Base-by-base conservation (phyloP, 495 filamentous ascomycete species). In the Aspergillus homomorphus region DNA sequence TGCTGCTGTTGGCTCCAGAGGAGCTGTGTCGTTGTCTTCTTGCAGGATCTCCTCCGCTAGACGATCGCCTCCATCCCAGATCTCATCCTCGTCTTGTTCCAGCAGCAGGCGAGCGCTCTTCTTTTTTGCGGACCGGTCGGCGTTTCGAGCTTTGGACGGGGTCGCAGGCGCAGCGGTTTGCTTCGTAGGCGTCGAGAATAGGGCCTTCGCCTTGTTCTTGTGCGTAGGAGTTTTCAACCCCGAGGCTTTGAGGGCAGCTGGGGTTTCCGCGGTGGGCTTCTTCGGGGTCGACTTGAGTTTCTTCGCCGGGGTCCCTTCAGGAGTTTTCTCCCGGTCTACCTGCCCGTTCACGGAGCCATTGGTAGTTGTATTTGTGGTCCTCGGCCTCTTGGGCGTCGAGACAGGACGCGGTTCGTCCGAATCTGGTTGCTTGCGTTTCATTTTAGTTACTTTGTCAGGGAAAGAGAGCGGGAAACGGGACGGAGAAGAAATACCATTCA, bases 91-190 rank as follows among this genome's bases (percentile, higher is more conserved):
- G 51, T 84, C 83, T 45, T 73, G 84, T 63, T 92, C 86, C 19
- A 92, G 85, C 7, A 95, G 69, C 6, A 84, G 82, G 46, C 86
- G 81, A 4, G 86, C 88, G 67, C 90, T 96, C 77, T 96, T 96
- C 64, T 87, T 87, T 64, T 90, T 84, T 3, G 92, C 93, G 0
- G 91, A 96, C 8, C 87, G 82, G 69, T 96, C 89, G 20, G 86
- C 87, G 64, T 87, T 89, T 53, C 81, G 82, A 45, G 78, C 75
- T 64, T 80, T 80, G 28, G 82, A 77, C 14, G 87, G 83, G 12
- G 80, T 87, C 15, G 66, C 53, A 18, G 62, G 33, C 33, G 33
- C 66, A 21, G 52, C 58, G 4, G 65, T 61, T 15, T 64, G 48
- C 52, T 73, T 77, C 18, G 72, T 70, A 22, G 75, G 71, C 0